Evolutionary conservation across 2,329 filamentous ascomycete genomes (phyloP).

Genomic region (Sodiomyces alkalinus): DNA sequence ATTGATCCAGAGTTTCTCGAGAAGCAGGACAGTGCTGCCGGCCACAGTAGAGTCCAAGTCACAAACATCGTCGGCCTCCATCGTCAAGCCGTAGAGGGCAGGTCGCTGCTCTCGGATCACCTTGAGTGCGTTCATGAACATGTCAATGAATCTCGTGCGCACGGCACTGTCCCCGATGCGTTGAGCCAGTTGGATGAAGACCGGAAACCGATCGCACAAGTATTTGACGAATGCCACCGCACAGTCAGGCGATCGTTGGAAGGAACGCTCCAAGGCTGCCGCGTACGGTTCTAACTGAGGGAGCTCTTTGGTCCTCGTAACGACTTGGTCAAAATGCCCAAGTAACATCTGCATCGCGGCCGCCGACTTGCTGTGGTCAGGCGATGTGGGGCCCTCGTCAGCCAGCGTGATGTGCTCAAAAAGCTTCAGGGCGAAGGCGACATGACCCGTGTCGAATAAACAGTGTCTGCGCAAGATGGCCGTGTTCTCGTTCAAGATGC

Average conservation of each 20-base stretch:
- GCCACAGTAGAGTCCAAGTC: constrained; percentile 16
- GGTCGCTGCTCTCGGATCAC: constrained; percentile 34
- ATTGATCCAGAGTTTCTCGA: constrained; percentile 43
- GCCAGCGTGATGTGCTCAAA: constrained; percentile 31
- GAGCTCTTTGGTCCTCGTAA: constrained; percentile 54
- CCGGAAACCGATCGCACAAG: constrained; percentile 36
- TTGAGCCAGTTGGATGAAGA: constrained; percentile 50
- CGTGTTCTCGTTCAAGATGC: constrained; percentile 60
- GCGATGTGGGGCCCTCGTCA: constrained; percentile 30
- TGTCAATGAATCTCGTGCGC: constrained; percentile 33
- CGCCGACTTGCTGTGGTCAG: constrained; percentile 28
- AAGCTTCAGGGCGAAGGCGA: constrained; percentile 48
- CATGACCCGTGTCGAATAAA: constrained; percentile 59
- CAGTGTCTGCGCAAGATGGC: constrained; percentile 61
- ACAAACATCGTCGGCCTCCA: no score
- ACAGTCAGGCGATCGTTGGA: constrained; percentile 35
- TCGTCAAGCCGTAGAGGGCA: constrained; percentile 28
- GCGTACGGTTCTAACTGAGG: constrained; percentile 45
- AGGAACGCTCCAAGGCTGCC: constrained; percentile 29
- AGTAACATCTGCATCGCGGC: constrained; percentile 39
- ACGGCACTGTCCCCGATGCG: constrained; percentile 40
- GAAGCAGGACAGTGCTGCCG: constrained; percentile 24
- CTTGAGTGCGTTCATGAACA: constrained; percentile 36
- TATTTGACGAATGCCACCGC: constrained; percentile 46
- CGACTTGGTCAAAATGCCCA: constrained; percentile 60